Evolutionary conservation across 2,329 filamentous ascomycete genomes (phyloP), one percentile per base, ranked within the genome.

Genomic region (Fusarium sp.): DNA sequence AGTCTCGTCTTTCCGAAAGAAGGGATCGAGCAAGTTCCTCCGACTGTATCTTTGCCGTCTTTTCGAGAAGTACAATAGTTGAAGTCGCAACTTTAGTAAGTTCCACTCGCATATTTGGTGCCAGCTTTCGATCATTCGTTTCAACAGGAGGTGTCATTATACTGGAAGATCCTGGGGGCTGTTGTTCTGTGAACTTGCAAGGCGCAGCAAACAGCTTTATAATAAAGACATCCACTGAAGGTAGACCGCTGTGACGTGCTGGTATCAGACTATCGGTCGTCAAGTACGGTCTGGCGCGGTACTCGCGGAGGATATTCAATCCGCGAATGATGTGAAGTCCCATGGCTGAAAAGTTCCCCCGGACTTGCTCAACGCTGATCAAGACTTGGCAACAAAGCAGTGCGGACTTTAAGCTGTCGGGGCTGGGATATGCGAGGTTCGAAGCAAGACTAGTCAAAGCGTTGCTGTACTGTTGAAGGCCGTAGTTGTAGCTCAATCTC

Each of bases 381-480:
- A 86, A 82, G 45, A 86, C 75, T 70, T 86, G 83, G 73, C 85
- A 87, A 78, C 85, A 87, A 65, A 85, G 79, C 39, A 86, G 76
- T 60, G 84, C 81, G 30, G 83, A 84, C 65, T 78, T 83, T 38
- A 85, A 71, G 10, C 66, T 65, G 14, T 76, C 72, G 15, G 78
- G 74, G 66, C 75, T 66, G 8, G 79, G 79, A 64, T 75, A 80
- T 24, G 82, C 82, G 51, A 86, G 62, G 15, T 80, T 81, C 24
- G 80, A 83, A 6, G 82, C 83, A 9, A 86, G 81, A 45, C 82
- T 81, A 13, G 79, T 61, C 15, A 87, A 76, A 42, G 84, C 84
- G 71, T 82, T 80, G 66, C 79, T 79, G 66, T 87, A 86, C 69
- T 85, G 82, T 63, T 83, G 78, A 45, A 86, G 78, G 32, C 84